Percentiles rank a stretch among this genome's conserved stretches.
Evolutionary conservation across 2,329 filamentous ascomycete genomes (phyloP).

Genomic region (Aspergillus sp.): DNA sequence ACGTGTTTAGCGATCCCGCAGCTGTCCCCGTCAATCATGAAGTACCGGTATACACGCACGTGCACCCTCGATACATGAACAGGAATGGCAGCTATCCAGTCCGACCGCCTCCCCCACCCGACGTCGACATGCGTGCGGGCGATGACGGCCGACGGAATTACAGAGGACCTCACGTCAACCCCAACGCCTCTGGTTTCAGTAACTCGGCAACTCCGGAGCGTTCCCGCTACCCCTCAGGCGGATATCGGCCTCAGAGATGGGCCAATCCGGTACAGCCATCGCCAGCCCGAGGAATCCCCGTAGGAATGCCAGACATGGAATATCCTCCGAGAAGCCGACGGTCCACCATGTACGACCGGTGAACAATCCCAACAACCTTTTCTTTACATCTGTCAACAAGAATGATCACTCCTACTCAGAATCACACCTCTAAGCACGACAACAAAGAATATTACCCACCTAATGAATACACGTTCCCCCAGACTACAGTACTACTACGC

Average conservation of each 20-base stretch:
- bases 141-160: conserved; percentile 31
- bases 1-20: conserved; percentile 19
- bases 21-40: conserved; percentile 13
- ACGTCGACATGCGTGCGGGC: conserved; percentile 21
- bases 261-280: conserved; percentile 1
- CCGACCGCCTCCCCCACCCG: conserved; percentile 27
- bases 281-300: conserved; percentile 3
- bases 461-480: no score
- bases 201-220: conserved; percentile 13
- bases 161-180: conserved; percentile 19
- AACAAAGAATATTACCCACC: no score
- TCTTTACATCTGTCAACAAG: no score
- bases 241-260: conserved; percentile 10
- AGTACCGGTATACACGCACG: conserved; percentile 14
- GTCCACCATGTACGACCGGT: conserved; percentile 20
- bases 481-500: no score
- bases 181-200: not conserved
- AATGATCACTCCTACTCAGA: no score
- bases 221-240: not conserved
- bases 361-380: not conserved
- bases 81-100: conserved; percentile 16
- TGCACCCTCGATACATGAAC: conserved; percentile 19
- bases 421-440: no score
- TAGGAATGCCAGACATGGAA: conserved; percentile 9
- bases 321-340: conserved; percentile 12